Base-by-base conservation (phyloP, 202 grass and related monocot genomes). In the Digitaria exilis region DNA sequence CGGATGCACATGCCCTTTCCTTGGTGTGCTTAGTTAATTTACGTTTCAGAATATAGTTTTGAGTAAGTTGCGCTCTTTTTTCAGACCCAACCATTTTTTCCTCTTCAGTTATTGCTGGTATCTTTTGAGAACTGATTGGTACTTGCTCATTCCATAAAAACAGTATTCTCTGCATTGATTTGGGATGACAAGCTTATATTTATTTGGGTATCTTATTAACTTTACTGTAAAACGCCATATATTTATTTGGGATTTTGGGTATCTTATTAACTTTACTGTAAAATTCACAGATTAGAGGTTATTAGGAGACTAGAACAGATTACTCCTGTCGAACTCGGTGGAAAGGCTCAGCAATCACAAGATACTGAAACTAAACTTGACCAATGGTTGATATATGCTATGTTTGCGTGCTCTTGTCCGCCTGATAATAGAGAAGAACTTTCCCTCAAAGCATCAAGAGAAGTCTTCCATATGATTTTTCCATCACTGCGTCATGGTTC, bases 331-430 rank as follows among this genome's bases (percentile, higher is more conserved):
- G 91, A 98, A 48, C 87, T 98, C 21, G 93, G 96, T 79, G 96
- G 96, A 81, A 98, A 96, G 85, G 89, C 91, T 65, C 85, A 98
- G 72, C 92, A 94, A 43, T 88, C 85, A 60, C 92, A 93, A 69
- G 96, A 98, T 89, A 34, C 89, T 43, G 96, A 98, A 63, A 87
- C 87, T 66, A 98, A 98, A 73, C 85, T 96, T 39, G 96, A 98
- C 26, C 96, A 98, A 59, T 98, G 96, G 96, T 82, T 98, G 69
- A 92, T 98, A 86, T 98, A 98, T 85, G 96, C 93, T 8, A 98
- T 92, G 83, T 96, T 98, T 94, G 87, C 89, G 78, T 98, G 96
- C 71, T 96, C 96, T 62, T 98, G 93, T 76, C 89, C 91, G 75
- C 83, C 75, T 65, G 96, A 94, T 79, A 85, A 84, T 67, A 88